Evolutionary conservation across 2,329 filamentous ascomycete species (phyloP).

Genomic region (Nemania bipapillata): DNA sequence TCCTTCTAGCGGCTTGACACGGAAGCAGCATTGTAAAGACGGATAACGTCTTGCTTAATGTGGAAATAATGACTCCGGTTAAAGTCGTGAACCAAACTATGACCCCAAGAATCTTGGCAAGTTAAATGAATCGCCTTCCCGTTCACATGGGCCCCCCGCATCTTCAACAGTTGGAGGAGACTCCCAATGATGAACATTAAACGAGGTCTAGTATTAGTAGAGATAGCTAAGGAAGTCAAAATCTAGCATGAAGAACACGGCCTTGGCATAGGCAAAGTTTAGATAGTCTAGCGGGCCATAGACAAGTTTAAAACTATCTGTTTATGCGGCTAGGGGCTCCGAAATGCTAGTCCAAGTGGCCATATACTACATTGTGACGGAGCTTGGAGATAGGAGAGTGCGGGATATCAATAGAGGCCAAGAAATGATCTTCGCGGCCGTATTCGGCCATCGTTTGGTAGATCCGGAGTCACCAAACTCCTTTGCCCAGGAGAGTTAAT

Average conservation of each 20-base stretch:
- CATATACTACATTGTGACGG: slow-evolving; percentile 5
- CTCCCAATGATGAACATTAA: slow-evolving; percentile 18
- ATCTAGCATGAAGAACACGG: slow-evolving; percentile 7
- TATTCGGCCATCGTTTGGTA: slow-evolving; percentile 17
- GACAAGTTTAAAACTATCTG: not conserved
- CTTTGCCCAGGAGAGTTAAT: slow-evolving; percentile 15
- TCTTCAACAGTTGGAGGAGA: slow-evolving; percentile 31
- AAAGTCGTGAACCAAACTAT: slow-evolving; percentile 35
- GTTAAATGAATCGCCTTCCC: slow-evolving; percentile 23
- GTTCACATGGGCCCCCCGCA: slow-evolving; percentile 24
- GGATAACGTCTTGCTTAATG: slow-evolving; percentile 24
- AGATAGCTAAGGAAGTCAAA: not conserved
- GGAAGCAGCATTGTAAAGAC: slow-evolving; percentile 23
- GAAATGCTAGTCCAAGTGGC: slow-evolving; percentile 16
- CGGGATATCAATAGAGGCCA: slow-evolving; percentile 19
- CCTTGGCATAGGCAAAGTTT: slow-evolving; percentile 3
- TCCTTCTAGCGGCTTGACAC: not conserved
- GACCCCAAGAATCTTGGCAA: slow-evolving; percentile 30
- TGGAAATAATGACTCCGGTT: slow-evolving; percentile 38
- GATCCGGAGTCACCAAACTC: slow-evolving; percentile 32
- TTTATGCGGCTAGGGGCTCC: slow-evolving; percentile 5
- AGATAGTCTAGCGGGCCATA: not conserved
- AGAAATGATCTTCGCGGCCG: slow-evolving; percentile 30
- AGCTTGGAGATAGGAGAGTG: not conserved
- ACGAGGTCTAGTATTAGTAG: slow-evolving; percentile 21